Evolutionary conservation across 108 stramenopile genomes (phyloP), one percentile per base, ranked within the genome.

Genomic region (Fragilaria radians): DNA sequence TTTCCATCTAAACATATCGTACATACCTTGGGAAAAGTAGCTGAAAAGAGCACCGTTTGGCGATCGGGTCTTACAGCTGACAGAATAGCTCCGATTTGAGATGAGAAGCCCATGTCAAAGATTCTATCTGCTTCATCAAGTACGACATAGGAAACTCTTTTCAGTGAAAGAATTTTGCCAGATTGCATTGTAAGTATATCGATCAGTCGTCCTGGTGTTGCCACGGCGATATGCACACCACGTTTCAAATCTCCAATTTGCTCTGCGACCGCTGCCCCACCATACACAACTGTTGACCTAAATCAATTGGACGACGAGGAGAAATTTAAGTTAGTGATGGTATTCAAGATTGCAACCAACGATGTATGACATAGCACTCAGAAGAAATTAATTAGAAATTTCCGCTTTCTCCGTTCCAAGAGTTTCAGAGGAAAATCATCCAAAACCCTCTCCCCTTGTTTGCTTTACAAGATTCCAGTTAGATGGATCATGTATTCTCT

Each of bases 71-170:
- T 83, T 22, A 95, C 84, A 19, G 94, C 95, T 18, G 76, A 68
- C 25, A 98, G 59, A 53, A 99, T 92, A 34, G 93, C 94, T 27
- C 71, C 67, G 58, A 99, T 96, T 70, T 99, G 99, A 17, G 99
- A 97, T 33, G 94, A 96, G 66, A 99, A 99, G 47, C 99, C 99
- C 99, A 99, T 98, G 78, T 99, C 99, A 67, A 96, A 99, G 87
- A 98, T 96, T 23, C 99, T 80, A 77, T 99, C 99, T 33, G 97
- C 95, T 70, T 99, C 99, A 65, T 99, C 99, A 72, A 98, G 79
- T 5, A 97, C 96, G 24, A 98, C 96, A 65, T 87, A 94, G 0
- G 94, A 89, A 1, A 97, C 97, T 1, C 99, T 88, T 54, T 81
- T 70, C 25, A 99, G 59, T 26, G 85, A 86, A 28, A 99, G 72